Evolutionary conservation across 73 alveolate genomes (phyloP).

Genomic region (Tetrahymena borealis): DNA sequence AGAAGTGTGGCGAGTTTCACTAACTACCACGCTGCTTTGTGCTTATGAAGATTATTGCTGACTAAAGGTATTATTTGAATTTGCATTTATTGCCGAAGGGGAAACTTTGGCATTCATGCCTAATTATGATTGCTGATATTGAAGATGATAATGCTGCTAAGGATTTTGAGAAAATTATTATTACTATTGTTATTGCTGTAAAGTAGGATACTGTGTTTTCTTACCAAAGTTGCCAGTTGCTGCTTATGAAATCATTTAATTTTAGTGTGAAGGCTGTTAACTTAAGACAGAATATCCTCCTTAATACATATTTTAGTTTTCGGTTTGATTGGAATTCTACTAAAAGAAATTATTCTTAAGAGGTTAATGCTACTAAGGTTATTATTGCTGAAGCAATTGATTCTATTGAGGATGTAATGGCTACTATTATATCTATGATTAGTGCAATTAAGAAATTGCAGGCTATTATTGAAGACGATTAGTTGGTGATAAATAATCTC

Average conservation of each 20-base stretch:
- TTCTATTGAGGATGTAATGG: neutral
- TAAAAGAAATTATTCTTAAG: neutral
- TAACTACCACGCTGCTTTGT: neutral
- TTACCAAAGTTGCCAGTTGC: neutral
- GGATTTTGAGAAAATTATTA: neutral
- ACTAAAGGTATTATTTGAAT: neutral
- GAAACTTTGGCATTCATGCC: constrained; percentile 5
- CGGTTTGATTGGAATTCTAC: neutral
- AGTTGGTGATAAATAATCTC: neutral
- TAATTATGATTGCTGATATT: neutral
- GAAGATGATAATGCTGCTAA: neutral
- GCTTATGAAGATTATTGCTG: neutral
- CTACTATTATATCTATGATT: neutral
- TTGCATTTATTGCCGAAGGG: neutral
- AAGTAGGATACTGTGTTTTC: neutral
- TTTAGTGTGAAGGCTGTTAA: neutral
- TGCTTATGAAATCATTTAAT: neutral
- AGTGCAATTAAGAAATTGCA: neutral
- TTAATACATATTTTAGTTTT: neutral
- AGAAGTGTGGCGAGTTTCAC: neutral
- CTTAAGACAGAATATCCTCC: neutral
- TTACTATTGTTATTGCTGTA: neutral
- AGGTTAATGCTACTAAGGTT: neutral
- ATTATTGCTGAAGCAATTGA: neutral
- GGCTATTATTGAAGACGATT: neutral